Percentiles rank a stretch among this genome's conserved stretches.
Evolutionary conservation across 1,139 yeast species (phyloP).

Genomic region (Magnusiomyces clavatus): DNA sequence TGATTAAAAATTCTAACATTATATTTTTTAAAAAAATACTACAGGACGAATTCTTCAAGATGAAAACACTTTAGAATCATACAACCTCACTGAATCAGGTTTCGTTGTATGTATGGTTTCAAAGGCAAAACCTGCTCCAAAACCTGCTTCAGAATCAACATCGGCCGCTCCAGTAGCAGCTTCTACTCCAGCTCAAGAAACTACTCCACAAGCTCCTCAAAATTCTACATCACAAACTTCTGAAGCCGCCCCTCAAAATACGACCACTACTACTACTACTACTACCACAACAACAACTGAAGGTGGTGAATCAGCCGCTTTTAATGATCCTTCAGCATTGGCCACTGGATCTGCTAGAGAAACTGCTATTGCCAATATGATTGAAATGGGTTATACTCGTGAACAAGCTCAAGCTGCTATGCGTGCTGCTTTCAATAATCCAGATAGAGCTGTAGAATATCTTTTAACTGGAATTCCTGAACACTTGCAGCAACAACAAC

Average conservation of each 20-base stretch:
- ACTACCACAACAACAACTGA: conserved; percentile 28
- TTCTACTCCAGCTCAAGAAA: conserved; percentile 22
- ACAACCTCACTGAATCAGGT: conserved; percentile 75
- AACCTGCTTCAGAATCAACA: conserved; percentile 21
- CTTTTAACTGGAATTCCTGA: conserved; percentile 87
- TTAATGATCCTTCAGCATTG: conserved; percentile 32
- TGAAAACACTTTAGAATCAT: conserved; percentile 62
- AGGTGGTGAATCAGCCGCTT: conserved; percentile 24
- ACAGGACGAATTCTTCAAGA: conserved; percentile 74
- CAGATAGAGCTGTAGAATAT: conserved; percentile 97
- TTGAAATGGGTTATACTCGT: conserved; percentile 96
- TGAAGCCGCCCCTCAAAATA: conserved; percentile 24
- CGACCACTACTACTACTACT: conserved; percentile 27
- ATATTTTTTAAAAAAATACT: background rate
- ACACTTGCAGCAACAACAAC: conserved; percentile 34
- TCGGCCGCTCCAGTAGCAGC: conserved; percentile 23
- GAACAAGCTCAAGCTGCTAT: conserved; percentile 83
- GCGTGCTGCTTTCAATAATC: conserved; percentile 94
- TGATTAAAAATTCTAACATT: background rate
- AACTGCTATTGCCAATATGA: conserved; percentile 64
- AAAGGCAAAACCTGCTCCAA: conserved; percentile 29
- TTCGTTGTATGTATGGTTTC: conserved; percentile 89
- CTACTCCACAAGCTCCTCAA: conserved; percentile 22
- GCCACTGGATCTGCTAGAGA: conserved; percentile 62
- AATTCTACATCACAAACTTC: conserved; percentile 28